Conservation (phyloP, 164 flowering plant species). For the Cinnamomum chago region DNA sequence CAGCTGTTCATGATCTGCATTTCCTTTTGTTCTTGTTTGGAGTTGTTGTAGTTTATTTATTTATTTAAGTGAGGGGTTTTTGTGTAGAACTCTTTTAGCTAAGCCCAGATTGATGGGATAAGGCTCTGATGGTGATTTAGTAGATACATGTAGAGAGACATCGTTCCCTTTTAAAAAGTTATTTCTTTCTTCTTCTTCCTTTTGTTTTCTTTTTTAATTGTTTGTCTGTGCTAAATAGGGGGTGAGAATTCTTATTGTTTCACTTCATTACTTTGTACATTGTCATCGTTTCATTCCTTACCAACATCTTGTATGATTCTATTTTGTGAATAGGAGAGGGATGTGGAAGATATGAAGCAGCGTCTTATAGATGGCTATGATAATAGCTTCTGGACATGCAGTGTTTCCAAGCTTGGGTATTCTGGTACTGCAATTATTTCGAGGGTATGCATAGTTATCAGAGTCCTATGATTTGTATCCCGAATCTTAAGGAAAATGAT, state of each 20-base stretch:
- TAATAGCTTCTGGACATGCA: conserved; percentile 94
- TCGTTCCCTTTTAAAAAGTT: too few relatives aligned
- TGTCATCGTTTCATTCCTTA: not conserved
- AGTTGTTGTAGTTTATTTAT: too few relatives aligned
- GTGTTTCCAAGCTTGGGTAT: conserved; percentile 87
- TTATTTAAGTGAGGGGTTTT: too few relatives aligned
- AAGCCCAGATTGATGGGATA: too few relatives aligned
- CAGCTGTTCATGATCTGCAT: too few relatives aligned
- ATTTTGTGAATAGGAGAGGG: conserved; percentile 67
- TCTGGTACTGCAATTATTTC: conserved; percentile 96
- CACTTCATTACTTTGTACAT: not conserved
- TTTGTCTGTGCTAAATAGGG: not conserved
- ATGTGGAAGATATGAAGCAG: conserved; percentile 59
- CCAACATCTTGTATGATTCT: conserved; percentile 1
- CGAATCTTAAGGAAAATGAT: too few relatives aligned
- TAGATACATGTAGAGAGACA: not conserved
- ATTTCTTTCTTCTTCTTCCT: too few relatives aligned
- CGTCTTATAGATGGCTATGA: conserved; percentile 72
- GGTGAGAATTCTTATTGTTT: not conserved
- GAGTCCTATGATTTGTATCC: too few relatives aligned
- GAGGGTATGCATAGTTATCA: conserved; percentile 45
- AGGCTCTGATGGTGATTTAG: too few relatives aligned
- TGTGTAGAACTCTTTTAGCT: too few relatives aligned
- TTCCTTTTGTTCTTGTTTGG: too few relatives aligned
- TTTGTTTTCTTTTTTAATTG: not conserved